These are phyloP conservation scores for Cyphellophora europaea DNA, from an alignment of 2,329 filamentous ascomycete genomes.

Conservation along the genomic window DNA sequence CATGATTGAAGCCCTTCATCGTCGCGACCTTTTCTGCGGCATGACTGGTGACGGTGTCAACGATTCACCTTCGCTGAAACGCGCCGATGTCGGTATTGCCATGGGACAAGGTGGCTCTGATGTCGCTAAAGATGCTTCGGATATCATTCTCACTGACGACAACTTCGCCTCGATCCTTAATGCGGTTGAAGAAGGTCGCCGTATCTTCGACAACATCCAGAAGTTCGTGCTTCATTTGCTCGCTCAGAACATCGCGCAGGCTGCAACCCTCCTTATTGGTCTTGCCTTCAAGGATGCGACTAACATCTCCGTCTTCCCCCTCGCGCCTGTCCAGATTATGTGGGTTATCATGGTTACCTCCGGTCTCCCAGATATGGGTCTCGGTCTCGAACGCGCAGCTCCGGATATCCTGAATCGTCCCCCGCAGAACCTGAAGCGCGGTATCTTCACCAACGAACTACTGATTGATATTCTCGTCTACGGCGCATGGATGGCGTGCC, in stretches of 20 bases:
- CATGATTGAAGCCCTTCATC: constrained; percentile 60
- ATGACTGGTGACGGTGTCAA: constrained; percentile 91
- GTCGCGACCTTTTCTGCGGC: constrained; percentile 62
- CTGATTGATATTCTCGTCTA: constrained; percentile 71
- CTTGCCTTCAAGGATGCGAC: constrained; percentile 67
- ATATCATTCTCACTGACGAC: constrained; percentile 68
- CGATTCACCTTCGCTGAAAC: constrained; percentile 71
- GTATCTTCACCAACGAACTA: constrained; percentile 66
- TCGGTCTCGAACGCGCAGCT: constrained; percentile 68
- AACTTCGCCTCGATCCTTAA: constrained; percentile 82
- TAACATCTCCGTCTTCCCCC: constrained; percentile 71
- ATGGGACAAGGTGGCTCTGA: constrained; percentile 77
- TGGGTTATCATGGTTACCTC: constrained; percentile 95
- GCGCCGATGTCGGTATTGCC: constrained; percentile 77
- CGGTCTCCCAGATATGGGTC: constrained; percentile 76
- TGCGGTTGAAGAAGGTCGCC: constrained; percentile 71
- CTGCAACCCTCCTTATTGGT: constrained; percentile 70
- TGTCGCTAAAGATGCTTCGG: constrained; percentile 62
- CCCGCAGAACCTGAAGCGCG: constrained; percentile 47
- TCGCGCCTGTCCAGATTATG: constrained; percentile 76
- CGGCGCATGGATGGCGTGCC: constrained; percentile 65
- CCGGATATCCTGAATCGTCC: constrained; percentile 71
- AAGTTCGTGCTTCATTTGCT: constrained; percentile 77
- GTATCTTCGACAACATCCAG: constrained; percentile 84
- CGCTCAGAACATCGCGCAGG: constrained; percentile 74